Conservation (phyloP, 2,329 filamentous ascomycete species). For the Fusarium sp. region DNA sequence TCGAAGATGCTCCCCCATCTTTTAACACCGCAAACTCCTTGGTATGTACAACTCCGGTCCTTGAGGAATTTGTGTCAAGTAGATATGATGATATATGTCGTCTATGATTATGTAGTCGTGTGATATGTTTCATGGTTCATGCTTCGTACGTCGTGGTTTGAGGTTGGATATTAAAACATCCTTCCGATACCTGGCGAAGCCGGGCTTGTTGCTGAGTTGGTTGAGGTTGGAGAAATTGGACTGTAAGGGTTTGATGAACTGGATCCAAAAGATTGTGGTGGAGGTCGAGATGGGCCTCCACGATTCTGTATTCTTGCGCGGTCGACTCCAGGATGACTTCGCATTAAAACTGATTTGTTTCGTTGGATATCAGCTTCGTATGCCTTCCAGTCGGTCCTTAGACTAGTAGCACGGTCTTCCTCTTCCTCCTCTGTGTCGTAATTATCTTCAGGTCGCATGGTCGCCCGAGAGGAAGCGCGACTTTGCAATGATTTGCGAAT, state of each 20-base stretch:
- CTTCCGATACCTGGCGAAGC: conserved; percentile 30
- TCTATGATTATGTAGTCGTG: conserved; percentile 3
- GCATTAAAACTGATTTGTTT: conserved; percentile 48
- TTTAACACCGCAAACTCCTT: conserved; percentile 15
- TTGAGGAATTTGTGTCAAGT: conserved; percentile 4
- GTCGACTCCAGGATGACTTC: conserved; percentile 49
- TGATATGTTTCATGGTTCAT: conserved; percentile 7
- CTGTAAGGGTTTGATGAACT: conserved; percentile 38
- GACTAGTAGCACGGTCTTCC: conserved; percentile 34
- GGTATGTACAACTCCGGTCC: conserved; percentile 28
- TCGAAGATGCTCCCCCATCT: neutral
- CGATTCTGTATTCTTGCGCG: conserved; percentile 27
- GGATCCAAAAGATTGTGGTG: conserved; percentile 29
- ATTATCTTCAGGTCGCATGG: conserved; percentile 24
- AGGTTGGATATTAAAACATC: conserved; percentile 17
- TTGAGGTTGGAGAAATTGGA: conserved; percentile 31
- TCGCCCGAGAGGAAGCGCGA: conserved; percentile 45
- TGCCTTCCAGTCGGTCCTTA: conserved; percentile 56
- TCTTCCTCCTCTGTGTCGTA: conserved; percentile 43
- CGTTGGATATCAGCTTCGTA: conserved; percentile 55
- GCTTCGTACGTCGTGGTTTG: neutral
- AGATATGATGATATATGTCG: conserved; percentile 13
- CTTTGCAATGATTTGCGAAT: conserved; percentile 60
- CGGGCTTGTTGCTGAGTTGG: conserved; percentile 19
- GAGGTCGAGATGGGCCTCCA: conserved; percentile 23